Conservation (phyloP, 306 rosid genomes). For the Cicer bijugum region DNA sequence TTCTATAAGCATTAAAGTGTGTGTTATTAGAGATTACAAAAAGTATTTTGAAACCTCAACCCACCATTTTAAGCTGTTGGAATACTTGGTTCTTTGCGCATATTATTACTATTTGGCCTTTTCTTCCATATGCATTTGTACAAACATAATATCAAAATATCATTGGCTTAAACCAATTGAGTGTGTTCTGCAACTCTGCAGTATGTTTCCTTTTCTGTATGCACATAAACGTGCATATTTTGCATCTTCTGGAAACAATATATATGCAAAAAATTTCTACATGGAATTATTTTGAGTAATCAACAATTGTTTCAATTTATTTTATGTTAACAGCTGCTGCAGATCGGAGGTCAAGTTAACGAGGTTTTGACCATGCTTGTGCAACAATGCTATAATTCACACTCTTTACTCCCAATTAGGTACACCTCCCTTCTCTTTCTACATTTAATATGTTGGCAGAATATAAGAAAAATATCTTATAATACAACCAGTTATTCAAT, state of each 20-base stretch:
- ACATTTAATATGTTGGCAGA: background rate
- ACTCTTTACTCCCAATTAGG: constrained; percentile 62
- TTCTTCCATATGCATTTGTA: background rate
- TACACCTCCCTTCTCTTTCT: constrained; percentile 44
- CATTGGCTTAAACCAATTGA: constrained; percentile 18
- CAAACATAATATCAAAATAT: background rate
- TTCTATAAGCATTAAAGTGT: background rate
- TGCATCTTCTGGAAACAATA: constrained; percentile 22
- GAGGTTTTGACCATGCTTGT: constrained; percentile 62
- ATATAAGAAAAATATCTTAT: no score
- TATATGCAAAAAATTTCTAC: constrained; percentile 14
- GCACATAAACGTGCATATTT: constrained; percentile 5
- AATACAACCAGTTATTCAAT: no score
- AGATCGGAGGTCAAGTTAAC: constrained; percentile 72
- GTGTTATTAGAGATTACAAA: constrained; percentile 2
- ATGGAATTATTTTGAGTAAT: constrained; percentile 14
- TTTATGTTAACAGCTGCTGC: constrained; percentile 59
- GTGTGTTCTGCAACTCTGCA: constrained; percentile 6
- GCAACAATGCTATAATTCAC: constrained; percentile 54
- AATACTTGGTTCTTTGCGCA: constrained; percentile 20
- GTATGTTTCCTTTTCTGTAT: constrained; percentile 2
- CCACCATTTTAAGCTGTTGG: constrained; percentile 9
- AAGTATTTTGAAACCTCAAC: background rate
- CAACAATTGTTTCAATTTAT: constrained; percentile 30
- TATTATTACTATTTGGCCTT: background rate